Base-by-base conservation (phyloP, 2,329 filamentous ascomycete species). In the Lachnellula hyalina region DNA sequence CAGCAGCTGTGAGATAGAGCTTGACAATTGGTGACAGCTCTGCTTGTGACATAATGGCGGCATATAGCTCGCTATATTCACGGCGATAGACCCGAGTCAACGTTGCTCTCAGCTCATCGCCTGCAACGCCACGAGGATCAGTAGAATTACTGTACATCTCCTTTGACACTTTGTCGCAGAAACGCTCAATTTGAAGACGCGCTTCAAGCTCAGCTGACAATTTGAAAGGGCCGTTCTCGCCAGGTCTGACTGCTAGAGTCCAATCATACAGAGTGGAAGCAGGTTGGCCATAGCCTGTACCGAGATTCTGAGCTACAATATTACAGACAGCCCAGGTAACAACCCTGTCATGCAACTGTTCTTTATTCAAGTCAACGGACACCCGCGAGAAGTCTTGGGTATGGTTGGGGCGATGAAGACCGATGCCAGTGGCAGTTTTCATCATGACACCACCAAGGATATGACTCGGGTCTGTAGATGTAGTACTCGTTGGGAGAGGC, bases 321-420 rank as follows among this genome's bases (percentile, higher is more conserved):
- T 94, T 94, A 74, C 88, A 90, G 4, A 90, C 86, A 1, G 89
- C 89, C 89, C 89, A 94, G 1, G 89, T 93, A 49, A 84, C 83
- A 44, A 92, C 82, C 38, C 89, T 80, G 66, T 94, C 89, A 61
- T 87, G 82, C 55, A 92, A 81, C 64, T 92, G 88, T 67, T 92
- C 88, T 64, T 86, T 86, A 63, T 88, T 87, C 40, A 93, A 75
- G 61, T 91, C 85, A 34, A 89, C 78, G 2, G 83, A 86, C 28
- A 88, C 85, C 49, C 88, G 77, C 1, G 87, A 90, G 69, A 93
- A 94, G 69, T 93, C 89, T 68, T 92, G 87, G 45, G 88, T 89
- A 68, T 92, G 85, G 52, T 86, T 90, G 12, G 89, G 89, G 47
- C 89, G 82, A 66, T 94, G 89, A 51, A 94, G 77, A 19, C 89